phyloP scores from a whole-genome alignment of 2,329 filamentous ascomycete genomes.

The Diplodia seriata region DNA sequence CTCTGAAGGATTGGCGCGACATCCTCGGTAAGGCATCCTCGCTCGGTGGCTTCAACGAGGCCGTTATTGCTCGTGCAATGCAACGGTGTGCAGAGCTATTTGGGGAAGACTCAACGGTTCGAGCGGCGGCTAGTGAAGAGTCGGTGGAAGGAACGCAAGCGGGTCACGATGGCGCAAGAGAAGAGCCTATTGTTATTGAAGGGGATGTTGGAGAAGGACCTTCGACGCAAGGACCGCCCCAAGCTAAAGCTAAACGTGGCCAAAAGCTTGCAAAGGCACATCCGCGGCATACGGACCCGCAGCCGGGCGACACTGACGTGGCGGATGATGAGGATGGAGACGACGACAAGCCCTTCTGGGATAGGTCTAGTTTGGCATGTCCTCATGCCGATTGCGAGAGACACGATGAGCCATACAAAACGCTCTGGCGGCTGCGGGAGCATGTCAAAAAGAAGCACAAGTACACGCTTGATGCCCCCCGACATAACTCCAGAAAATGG shows the following conservation, averaged over 20 bases:
- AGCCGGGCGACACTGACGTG: conserved; percentile 28
- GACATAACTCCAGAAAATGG: conserved; percentile 48
- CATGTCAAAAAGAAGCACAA: conserved; percentile 58
- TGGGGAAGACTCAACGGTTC: conserved; percentile 71
- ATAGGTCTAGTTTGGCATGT: conserved; percentile 41
- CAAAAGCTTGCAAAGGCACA: conserved; percentile 39
- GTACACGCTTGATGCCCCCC: conserved; percentile 47
- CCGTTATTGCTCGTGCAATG: conserved; percentile 71
- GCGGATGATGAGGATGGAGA: conserved; percentile 16
- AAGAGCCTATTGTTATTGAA: neutral
- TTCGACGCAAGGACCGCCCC: neutral
- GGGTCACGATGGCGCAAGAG: neutral
- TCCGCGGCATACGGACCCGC: conserved; percentile 42
- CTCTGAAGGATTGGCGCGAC: conserved; percentile 80
- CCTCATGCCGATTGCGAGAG: conserved; percentile 44
- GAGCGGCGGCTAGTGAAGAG: conserved; percentile 57
- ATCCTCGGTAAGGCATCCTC: conserved; percentile 80
- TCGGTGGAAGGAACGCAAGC: conserved; percentile 34
- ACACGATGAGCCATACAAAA: conserved; percentile 39
- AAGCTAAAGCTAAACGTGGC: neutral
- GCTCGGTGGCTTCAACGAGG: conserved; percentile 66
- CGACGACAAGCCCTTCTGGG: conserved; percentile 42
- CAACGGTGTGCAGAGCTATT: conserved; percentile 80
- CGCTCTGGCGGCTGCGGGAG: conserved; percentile 45
- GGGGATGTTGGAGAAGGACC: neutral